Conservation (phyloP, 2,329 filamentous ascomycete species). For the Penicillium griseofulvum region DNA sequence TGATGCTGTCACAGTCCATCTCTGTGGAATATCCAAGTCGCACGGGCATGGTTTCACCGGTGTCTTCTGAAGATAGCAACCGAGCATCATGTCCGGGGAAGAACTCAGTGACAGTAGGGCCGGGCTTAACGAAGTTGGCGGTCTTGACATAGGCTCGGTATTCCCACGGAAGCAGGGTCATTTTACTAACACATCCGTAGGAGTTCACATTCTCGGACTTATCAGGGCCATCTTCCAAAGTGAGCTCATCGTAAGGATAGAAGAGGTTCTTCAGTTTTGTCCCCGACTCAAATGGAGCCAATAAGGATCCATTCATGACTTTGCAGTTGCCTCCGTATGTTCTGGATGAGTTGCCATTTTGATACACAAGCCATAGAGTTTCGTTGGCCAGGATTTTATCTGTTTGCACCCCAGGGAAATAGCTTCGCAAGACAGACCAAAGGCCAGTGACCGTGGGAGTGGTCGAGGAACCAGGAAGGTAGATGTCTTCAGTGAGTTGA, state of each 20-base stretch:
- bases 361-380: slow-evolving; percentile 46
- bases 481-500: slow-evolving; percentile 52
- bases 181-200: slow-evolving; percentile 55
- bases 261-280: slow-evolving; percentile 63
- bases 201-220: slow-evolving; percentile 49
- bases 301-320: slow-evolving; percentile 43
- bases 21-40: slow-evolving; percentile 56
- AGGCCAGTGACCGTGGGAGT: slow-evolving; percentile 57
- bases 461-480: slow-evolving; percentile 52
- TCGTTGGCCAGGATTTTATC: slow-evolving; percentile 42
- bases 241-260: slow-evolving; percentile 58
- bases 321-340: slow-evolving; percentile 56
- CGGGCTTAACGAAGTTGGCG: slow-evolving; percentile 49
- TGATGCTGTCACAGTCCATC: slow-evolving; percentile 60
- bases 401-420: slow-evolving; percentile 51
- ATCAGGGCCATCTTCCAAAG: slow-evolving; percentile 46
- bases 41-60: slow-evolving; percentile 48
- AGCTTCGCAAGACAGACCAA: slow-evolving; percentile 58
- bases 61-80: slow-evolving; percentile 50
- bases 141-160: slow-evolving; percentile 61
- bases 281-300: slow-evolving; percentile 55
- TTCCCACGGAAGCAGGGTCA: slow-evolving; percentile 56
- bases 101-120: slow-evolving; percentile 60
- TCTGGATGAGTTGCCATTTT: slow-evolving; percentile 47
- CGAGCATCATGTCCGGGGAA: slow-evolving; percentile 60